Base-by-base conservation (phyloP, 805 yeast genomes). In the Ascoidea rubescens region DNA sequence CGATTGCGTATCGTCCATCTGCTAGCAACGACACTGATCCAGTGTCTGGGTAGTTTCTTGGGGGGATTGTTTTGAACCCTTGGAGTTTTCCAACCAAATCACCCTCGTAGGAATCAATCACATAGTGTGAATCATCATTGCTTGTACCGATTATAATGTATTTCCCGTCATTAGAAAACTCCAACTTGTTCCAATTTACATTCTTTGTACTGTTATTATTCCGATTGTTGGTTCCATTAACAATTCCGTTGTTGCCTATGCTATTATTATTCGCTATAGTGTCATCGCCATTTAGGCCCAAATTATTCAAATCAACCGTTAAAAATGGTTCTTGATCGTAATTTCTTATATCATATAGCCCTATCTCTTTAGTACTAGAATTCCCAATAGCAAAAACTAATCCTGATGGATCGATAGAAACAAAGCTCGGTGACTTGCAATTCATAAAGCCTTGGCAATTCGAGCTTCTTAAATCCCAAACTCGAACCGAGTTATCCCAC, bases 371-470 rank as follows among this genome's bases (percentile, higher is more conserved):
- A 10, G 70, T 60, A 14, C 63, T 66, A 30, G 71, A 70, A 31
- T 73, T 70, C 4, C 75, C 89, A 12, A 84, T 74, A 0, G 87
- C 96, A 66, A 88, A 81, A 0, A 90, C 84, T 6, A 82, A 68
- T 1, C 96, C 96, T 45, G 85, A 77, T 1, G 96, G 93, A 66
- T 91, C 98, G 58, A 80, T 78, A 0, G 93, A 85, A 10, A 83
- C 71, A 31, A 79, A 65, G 4, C 74, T 67, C 7, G 86, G 80
- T 12, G 73, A 71, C 14, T 79, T 75, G 44, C 77, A 71, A 28
- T 77, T 78, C 30, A 82, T 61, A 4, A 74, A 67, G 0, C 95
- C 93, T 53, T 78, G 81, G 17, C 84, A 77, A 53, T 77, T 73
- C 1, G 86, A 71, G 0, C 84, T 71, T 57, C 91, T 71, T 31